Conservation (phyloP, 768 basidiomycete genomes). For the Termitomyces heimii region DNA sequence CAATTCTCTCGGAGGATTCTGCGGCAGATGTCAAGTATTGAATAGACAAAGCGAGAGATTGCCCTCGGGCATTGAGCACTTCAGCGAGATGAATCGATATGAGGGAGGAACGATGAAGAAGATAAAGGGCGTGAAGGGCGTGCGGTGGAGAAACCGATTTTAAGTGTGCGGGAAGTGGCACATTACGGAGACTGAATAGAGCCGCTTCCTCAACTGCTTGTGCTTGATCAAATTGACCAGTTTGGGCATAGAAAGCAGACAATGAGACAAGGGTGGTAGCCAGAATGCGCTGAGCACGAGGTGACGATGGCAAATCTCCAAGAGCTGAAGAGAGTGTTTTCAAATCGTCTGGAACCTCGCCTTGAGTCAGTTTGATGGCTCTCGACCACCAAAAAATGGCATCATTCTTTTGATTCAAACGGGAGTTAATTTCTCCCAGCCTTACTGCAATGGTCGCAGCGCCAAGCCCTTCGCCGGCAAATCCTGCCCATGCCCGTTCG, state of each 20-base stretch:
- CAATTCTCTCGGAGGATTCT: conserved; percentile 62
- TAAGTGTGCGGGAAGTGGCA: conserved; percentile 39
- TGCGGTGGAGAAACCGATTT: conserved; percentile 47
- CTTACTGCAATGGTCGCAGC: conserved; percentile 56
- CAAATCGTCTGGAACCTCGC: conserved; percentile 17
- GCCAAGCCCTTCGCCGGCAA: conserved; percentile 31
- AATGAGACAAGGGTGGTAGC: conserved; percentile 60
- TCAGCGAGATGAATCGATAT: conserved; percentile 71
- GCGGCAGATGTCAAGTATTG: conserved; percentile 57
- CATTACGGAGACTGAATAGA: conserved; percentile 48
- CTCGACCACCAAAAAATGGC: conserved; percentile 68
- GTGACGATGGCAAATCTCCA: conserved; percentile 41
- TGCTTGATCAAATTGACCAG: conserved; percentile 50
- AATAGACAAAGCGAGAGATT: conserved; percentile 39
- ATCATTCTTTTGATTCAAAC: conserved; percentile 44
- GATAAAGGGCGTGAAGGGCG: conserved; percentile 55
- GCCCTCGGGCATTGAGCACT: conserved; percentile 49
- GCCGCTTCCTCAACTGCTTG: conserved; percentile 49
- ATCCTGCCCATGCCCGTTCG: conserved; percentile 49
- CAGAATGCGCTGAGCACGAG: conserved; percentile 57
- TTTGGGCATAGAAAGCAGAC: conserved; percentile 63
- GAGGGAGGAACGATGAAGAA: conserved; percentile 71
- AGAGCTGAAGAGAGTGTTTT: conserved; percentile 25
- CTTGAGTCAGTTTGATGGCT: conserved; percentile 42
- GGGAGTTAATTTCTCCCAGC: conserved; percentile 59